Evolutionary conservation across 169 alveolate genomes (phyloP).

Genomic region (Eimeria sp.): DNA sequence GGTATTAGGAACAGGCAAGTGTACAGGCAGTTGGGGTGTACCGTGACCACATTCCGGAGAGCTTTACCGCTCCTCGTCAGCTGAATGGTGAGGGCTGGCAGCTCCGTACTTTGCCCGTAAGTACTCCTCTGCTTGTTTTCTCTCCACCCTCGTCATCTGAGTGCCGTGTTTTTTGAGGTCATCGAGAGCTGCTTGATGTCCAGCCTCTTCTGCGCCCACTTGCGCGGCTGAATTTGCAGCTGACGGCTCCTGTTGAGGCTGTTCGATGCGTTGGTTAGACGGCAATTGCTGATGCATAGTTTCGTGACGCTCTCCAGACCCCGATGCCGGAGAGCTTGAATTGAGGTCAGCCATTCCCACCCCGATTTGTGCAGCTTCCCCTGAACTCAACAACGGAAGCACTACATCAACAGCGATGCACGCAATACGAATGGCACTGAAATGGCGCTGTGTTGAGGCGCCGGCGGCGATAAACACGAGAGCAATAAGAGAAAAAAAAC

Average conservation of each 20-base stretch:
- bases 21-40: neutral
- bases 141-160: conserved; percentile 19
- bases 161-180: conserved; percentile 33
- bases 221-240: conserved; percentile 14
- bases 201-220: neutral
- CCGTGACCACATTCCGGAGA: neutral
- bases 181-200: neutral
- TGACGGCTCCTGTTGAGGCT: conserved; percentile 2
- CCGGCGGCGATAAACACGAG: conserved; percentile 1
- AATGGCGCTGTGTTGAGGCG: conserved; percentile 25
- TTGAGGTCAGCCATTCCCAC: neutral
- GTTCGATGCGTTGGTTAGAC: neutral
- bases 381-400: conserved; percentile 4
- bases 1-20: neutral
- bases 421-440: conserved; percentile 13
- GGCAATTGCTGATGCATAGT: neutral
- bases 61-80: conserved; percentile 1
- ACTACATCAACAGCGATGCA: conserved; percentile 46
- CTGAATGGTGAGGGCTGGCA: neutral
- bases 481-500: neutral
- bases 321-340: neutral
- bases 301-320: neutral
- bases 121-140: conserved; percentile 47
- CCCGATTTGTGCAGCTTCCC: conserved; percentile 3
- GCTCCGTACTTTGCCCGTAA: conserved; percentile 54